These are phyloP conservation scores for Vaccinium corymbosum DNA, from an alignment of 148 eudicot species.

Conservation along the genomic window DNA sequence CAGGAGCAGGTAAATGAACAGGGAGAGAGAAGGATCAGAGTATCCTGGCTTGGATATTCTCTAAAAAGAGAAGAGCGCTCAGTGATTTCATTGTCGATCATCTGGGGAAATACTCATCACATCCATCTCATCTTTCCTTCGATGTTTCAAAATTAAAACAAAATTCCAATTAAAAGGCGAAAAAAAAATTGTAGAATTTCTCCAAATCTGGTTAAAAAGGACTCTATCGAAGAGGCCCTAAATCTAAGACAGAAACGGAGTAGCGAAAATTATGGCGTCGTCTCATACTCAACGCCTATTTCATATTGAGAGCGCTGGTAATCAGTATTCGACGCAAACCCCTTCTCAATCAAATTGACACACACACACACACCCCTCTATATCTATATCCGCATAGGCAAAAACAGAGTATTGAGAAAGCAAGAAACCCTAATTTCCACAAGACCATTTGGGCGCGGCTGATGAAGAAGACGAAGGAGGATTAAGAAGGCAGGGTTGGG, in stretches of 20 bases:
- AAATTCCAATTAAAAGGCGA: not conserved
- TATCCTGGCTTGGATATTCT: conserved; percentile 26
- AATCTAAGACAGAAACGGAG: not conserved
- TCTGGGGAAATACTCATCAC: conserved; percentile 29
- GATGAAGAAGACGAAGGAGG: not conserved
- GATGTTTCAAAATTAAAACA: not conserved
- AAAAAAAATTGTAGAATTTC: not conserved
- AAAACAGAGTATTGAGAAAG: not conserved
- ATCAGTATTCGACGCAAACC: conserved; percentile 17
- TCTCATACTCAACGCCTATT: conserved; percentile 19
- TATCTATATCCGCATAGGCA: too few relatives aligned
- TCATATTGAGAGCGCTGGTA: not conserved
- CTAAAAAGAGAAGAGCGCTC: conserved; percentile 19
- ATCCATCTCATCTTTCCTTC: not conserved
- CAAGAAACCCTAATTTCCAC: not conserved
- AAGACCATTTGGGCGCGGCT: not conserved
- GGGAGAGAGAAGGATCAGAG: conserved; percentile 16
- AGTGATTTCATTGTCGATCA: conserved; percentile 26
- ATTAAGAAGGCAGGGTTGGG: not conserved
- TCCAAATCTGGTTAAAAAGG: conserved; percentile 1
- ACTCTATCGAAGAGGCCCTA: not conserved
- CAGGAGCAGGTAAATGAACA: not conserved
- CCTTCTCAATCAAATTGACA: not conserved
- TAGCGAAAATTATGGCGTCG: conserved; percentile 15
- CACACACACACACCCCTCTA: not conserved